Conservation (phyloP, 1,139 yeast species). For the Scheffersomyces stambukii region DNA sequence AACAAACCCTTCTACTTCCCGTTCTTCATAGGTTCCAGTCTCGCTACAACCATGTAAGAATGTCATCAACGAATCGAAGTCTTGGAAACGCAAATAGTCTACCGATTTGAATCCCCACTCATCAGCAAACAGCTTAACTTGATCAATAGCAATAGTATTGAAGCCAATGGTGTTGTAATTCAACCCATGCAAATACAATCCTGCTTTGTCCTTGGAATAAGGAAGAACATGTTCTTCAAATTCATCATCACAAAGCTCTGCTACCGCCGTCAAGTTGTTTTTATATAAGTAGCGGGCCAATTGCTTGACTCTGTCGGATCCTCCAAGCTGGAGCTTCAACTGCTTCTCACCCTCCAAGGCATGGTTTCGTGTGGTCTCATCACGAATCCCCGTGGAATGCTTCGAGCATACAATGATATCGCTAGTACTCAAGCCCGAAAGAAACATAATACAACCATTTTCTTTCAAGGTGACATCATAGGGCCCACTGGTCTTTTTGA, state of each 20-base stretch:
- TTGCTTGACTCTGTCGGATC: constrained; percentile 29
- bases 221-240: constrained; percentile 94
- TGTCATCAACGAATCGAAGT: constrained; percentile 36
- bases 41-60: constrained; percentile 56
- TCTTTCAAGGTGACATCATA: constrained; percentile 80
- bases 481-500: constrained; percentile 64
- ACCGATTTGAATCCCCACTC: constrained; percentile 70
- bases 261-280: constrained; percentile 74
- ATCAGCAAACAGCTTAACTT: constrained; percentile 57
- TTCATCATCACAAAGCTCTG: constrained; percentile 86
- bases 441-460: constrained; percentile 88
- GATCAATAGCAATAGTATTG: constrained; percentile 56
- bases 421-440: constrained; percentile 74
- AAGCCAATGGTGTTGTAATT: constrained; percentile 67
- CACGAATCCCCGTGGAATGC: constrained; percentile 73
- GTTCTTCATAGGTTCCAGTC: constrained; percentile 67
- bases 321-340: constrained; percentile 49
- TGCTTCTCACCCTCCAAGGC: constrained; percentile 68
- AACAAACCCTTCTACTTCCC: constrained; percentile 92
- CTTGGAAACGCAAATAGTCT: constrained; percentile 37
- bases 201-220: constrained; percentile 63
- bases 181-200: constrained; percentile 86
- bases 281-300: constrained; percentile 55
- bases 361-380: constrained; percentile 51
- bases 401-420: constrained; percentile 80